Conservation (phyloP, 2,329 filamentous ascomycete species). For the Juglanconis juglandina region DNA sequence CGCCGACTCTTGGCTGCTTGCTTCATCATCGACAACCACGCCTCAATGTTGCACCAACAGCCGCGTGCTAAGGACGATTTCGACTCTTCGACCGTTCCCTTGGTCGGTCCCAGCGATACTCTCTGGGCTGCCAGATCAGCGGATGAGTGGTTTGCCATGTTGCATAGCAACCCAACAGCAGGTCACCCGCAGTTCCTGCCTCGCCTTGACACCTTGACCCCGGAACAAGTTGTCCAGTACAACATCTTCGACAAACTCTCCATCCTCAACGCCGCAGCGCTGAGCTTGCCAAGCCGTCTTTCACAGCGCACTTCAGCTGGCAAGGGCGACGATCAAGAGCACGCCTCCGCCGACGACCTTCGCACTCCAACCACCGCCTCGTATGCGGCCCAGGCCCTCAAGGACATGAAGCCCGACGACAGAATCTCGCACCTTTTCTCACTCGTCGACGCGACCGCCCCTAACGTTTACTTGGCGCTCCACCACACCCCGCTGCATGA, state of each 20-base stretch:
- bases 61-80: conserved; percentile 36
- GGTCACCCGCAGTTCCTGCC: conserved; percentile 28
- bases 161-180: conserved; percentile 25
- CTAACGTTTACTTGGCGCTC: conserved; percentile 54
- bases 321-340: not conserved
- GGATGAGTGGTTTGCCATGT: conserved; percentile 43
- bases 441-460: conserved; percentile 35
- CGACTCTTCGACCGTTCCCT: conserved; percentile 40
- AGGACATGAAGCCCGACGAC: conserved; percentile 24
- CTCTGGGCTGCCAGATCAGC: conserved; percentile 49
- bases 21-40: conserved; percentile 55
- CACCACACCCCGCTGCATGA: conserved; percentile 57
- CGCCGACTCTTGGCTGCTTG: conserved; percentile 54
- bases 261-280: conserved; percentile 37
- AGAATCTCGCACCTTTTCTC: conserved; percentile 38
- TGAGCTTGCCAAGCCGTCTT: conserved; percentile 35
- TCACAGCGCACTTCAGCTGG: not conserved
- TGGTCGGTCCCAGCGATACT: conserved; percentile 40
- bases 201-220: conserved; percentile 32
- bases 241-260: conserved; percentile 37
- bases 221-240: conserved; percentile 33
- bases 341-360: conserved; percentile 18
- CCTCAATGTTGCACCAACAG: conserved; percentile 53
- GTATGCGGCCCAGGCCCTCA: conserved; percentile 14
- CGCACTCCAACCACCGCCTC: conserved; percentile 18